A percentile compares a stretch with the other conserved stretches of the same genome.
Evolutionary conservation across 2,329 filamentous ascomycete genomes (phyloP).

Genomic region (Aureobasidium sp.): DNA sequence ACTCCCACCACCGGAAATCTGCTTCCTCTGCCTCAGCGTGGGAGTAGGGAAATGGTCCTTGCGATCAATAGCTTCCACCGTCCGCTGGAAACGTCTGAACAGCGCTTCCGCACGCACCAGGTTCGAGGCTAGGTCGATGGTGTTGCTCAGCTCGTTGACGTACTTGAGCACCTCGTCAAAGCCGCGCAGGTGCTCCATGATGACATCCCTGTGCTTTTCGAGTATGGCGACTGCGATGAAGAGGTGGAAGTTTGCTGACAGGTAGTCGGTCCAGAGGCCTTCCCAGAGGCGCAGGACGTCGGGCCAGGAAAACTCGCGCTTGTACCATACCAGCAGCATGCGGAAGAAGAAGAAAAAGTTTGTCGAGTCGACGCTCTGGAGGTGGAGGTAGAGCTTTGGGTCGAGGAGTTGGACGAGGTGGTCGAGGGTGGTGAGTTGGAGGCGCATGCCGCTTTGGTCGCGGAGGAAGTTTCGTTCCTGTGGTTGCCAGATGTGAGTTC

Average conservation of each 20-base stretch:
- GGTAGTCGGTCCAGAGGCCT: slow-evolving; percentile 83
- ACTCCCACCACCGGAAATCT: slow-evolving; percentile 17
- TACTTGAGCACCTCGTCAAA: slow-evolving; percentile 99
- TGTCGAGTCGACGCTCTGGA: slow-evolving; percentile 83
- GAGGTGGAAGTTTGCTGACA: slow-evolving; percentile 83
- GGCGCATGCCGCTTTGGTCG: slow-evolving; percentile 92
- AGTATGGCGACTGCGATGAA: slow-evolving; percentile 90
- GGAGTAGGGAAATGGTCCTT: slow-evolving; percentile 70
- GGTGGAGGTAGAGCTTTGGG: slow-evolving; percentile 82
- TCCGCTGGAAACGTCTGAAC: slow-evolving; percentile 78
- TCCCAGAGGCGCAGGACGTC: slow-evolving; percentile 90
- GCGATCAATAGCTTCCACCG: slow-evolving; percentile 86
- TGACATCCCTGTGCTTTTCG: slow-evolving; percentile 80
- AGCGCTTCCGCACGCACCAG: slow-evolving; percentile 81
- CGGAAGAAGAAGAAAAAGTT: slow-evolving; percentile 99
- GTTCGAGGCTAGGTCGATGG: slow-evolving; percentile 81
- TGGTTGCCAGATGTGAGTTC: too few species aligned
- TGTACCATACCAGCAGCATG: slow-evolving; percentile 98
- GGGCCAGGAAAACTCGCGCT: slow-evolving; percentile 86
- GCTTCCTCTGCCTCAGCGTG: slow-evolving; percentile 40
- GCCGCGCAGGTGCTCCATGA: slow-evolving; percentile 85
- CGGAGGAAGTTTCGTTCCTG: slow-evolving; percentile 87
- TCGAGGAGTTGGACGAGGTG: slow-evolving; percentile 96
- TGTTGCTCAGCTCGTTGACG: slow-evolving; percentile 89
- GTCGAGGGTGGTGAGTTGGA: slow-evolving; percentile 81